Evolutionary conservation across 2,329 filamentous ascomycete species (phyloP).

Genomic region (Cytospora leucostoma): DNA sequence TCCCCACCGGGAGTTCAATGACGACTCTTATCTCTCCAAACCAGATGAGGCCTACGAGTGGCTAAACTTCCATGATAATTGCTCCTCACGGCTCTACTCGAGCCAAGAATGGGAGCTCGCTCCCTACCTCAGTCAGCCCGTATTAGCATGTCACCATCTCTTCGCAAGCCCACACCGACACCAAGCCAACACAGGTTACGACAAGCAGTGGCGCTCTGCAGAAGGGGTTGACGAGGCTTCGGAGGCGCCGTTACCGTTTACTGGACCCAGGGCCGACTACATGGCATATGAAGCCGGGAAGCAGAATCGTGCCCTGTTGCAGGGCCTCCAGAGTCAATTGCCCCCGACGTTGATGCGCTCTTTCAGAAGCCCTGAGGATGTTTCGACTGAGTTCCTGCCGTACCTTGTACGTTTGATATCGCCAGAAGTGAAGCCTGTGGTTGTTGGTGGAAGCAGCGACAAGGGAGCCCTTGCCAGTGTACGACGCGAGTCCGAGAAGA

Average conservation of each 20-base stretch:
- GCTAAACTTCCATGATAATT: conserved; percentile 88
- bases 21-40: conserved; percentile 88
- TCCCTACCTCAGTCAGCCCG: conserved; percentile 82
- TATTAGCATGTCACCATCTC: conserved; percentile 87
- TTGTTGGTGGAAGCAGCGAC: conserved; percentile 67
- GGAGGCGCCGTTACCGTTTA: conserved; percentile 68
- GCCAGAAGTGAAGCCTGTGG: conserved; percentile 87
- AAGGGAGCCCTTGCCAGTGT: conserved; percentile 71
- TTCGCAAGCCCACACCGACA: conserved; percentile 73
- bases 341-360: conserved; percentile 71
- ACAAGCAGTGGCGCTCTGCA: conserved; percentile 46
- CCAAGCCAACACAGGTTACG: conserved; percentile 43
- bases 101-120: conserved; percentile 91
- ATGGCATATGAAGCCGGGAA: conserved; percentile 79
- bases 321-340: conserved; percentile 71
- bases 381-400: conserved; percentile 81
- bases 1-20: conserved; percentile 85
- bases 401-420: conserved; percentile 82
- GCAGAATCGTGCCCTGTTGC: conserved; percentile 72
- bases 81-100: conserved; percentile 77
- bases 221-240: conserved; percentile 51
- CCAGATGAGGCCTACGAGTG: conserved; percentile 88
- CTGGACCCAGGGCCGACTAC: conserved; percentile 80
- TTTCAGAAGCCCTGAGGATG: conserved; percentile 76
- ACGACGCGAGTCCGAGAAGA: conserved; percentile 80